These are phyloP conservation scores for Kodamaea suecica DNA, from an alignment of 1,139 yeast species.

Conservation along the genomic window DNA sequence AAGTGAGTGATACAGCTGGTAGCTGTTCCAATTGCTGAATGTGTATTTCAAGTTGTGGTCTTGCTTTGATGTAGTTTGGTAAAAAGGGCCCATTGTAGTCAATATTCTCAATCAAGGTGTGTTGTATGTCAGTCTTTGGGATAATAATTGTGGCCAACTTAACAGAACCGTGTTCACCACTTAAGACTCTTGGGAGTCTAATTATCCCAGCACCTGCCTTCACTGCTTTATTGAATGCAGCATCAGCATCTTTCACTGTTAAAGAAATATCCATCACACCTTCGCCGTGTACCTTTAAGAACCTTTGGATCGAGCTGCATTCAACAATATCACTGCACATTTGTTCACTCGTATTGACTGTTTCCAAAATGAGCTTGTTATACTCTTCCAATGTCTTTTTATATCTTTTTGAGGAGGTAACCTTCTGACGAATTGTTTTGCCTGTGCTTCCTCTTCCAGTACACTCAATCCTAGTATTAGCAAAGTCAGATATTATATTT, in stretches of 20 bases:
- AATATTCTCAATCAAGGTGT: conserved; percentile 57
- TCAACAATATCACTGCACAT: conserved; percentile 21
- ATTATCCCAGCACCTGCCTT: conserved; percentile 53
- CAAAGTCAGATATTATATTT: conserved; percentile 20
- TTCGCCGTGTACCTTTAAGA: conserved; percentile 65
- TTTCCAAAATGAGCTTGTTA: conserved; percentile 14
- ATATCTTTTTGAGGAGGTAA: conserved; percentile 16
- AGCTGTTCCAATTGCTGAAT: conserved; percentile 16
- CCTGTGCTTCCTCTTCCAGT: too few relatives aligned
- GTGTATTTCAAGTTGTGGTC: conserved; percentile 3
- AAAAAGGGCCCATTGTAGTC: conserved; percentile 50
- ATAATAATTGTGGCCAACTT: conserved; percentile 54
- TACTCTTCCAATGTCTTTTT: conserved; percentile 13
- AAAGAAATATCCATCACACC: conserved; percentile 74
- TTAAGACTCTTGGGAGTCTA: conserved; percentile 34
- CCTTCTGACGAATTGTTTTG: conserved; percentile 8
- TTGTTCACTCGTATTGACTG: conserved; percentile 20
- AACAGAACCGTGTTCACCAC: conserved; percentile 52
- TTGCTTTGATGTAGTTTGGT: conserved; percentile 47
- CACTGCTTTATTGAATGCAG: conserved; percentile 46
- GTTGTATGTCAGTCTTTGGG: conserved; percentile 62
- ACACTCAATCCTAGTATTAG: conserved; percentile 16
- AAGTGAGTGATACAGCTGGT: conserved; percentile 35
- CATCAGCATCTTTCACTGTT: conserved; percentile 48
- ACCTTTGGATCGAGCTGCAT: conserved; percentile 32